Percentiles rank a stretch among this genome's conserved stretches.
Evolutionary conservation across 208 protist genomes (phyloP).

Genomic region (Trichomonas vaginalis): DNA sequence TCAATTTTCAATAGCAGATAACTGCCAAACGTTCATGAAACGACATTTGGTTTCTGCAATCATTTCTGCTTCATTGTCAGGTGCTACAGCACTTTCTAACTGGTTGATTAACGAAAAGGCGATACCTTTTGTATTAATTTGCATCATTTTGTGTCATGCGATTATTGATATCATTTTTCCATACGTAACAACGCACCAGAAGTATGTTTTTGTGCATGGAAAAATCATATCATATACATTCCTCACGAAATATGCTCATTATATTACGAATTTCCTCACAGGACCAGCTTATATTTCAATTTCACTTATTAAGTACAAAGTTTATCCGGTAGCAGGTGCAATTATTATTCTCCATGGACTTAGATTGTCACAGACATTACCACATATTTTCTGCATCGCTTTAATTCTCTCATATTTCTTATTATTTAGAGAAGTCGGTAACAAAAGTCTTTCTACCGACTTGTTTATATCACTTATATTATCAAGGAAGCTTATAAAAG

Average conservation of each 20-base stretch:
- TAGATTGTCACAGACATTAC: not conserved
- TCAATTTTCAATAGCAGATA: slow-evolving; percentile 8
- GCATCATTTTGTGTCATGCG: not conserved
- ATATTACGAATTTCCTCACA: not conserved
- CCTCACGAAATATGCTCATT: not conserved
- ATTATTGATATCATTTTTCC: not conserved
- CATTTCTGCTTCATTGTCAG: not conserved
- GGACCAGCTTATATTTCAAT: not conserved
- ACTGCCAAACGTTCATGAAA: not conserved
- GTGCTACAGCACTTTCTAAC: not conserved
- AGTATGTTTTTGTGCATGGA: not conserved
- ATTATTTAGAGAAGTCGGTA: not conserved
- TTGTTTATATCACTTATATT: not conserved
- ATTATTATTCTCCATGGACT: not conserved
- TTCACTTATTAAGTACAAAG: not conserved
- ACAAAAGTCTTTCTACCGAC: not conserved
- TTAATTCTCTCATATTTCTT: not conserved
- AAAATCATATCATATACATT: not conserved
- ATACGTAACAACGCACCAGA: not conserved
- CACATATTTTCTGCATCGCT: not conserved
- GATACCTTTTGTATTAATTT: not conserved
- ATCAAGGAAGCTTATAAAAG: not conserved
- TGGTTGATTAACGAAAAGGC: not conserved
- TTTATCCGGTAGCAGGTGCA: not conserved
- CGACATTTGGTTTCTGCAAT: not conserved